Evolutionary conservation across 352 stramenopile genomes (phyloP).

Genomic region (Pythium coloratum): DNA sequence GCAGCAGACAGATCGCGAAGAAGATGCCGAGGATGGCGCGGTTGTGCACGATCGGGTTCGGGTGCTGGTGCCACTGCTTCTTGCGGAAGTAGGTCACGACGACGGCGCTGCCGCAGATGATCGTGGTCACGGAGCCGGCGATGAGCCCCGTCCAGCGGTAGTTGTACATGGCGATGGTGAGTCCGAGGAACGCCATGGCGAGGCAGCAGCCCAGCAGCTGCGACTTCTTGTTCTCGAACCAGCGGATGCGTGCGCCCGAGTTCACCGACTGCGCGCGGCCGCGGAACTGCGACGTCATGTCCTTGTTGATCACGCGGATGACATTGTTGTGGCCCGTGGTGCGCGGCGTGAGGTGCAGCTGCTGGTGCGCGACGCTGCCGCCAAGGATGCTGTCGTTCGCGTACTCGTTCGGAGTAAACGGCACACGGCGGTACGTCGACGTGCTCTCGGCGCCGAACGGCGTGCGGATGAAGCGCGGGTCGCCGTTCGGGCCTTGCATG

Average conservation of each 20-base stretch:
- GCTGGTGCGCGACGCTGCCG: constrained; percentile 39
- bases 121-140: constrained; percentile 85
- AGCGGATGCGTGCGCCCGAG: constrained; percentile 73
- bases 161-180: constrained; percentile 88
- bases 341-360: constrained; percentile 64
- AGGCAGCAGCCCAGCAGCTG: constrained; percentile 84
- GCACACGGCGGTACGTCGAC: constrained; percentile 40
- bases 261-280: constrained; percentile 62
- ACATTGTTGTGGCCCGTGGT: constrained; percentile 67
- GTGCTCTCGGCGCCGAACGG: constrained; percentile 39
- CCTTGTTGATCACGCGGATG: constrained; percentile 90
- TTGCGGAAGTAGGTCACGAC: constrained; percentile 87
- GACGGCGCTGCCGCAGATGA: constrained; percentile 84
- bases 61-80: constrained; percentile 89
- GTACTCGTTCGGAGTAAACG: constrained; percentile 31
- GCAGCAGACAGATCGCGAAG: constrained; percentile 75
- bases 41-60: constrained; percentile 88
- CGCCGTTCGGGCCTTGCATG: constrained; percentile 18
- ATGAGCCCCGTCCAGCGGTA: constrained; percentile 87
- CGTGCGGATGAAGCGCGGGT: constrained; percentile 42
- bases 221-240: constrained; percentile 90
- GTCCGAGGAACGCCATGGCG: constrained; percentile 82
- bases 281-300: constrained; percentile 86
- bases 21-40: constrained; percentile 84
- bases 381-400: constrained; percentile 45